Conservation (phyloP, 148 eudicot genomes). For the Selenicereus undatus region DNA sequence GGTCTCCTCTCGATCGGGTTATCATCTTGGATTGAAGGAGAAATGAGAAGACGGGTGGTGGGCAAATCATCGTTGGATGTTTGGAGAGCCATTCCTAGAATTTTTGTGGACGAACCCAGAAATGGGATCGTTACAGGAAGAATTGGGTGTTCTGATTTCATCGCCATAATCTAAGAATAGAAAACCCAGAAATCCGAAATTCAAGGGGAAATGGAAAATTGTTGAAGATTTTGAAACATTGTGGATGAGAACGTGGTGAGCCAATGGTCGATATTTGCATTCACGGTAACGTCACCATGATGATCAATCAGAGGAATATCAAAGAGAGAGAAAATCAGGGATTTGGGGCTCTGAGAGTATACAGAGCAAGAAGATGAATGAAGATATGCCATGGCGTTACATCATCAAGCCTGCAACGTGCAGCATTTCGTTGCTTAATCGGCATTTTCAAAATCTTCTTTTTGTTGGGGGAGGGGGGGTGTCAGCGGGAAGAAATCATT, state of each 20-base stretch:
- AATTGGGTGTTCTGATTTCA: conserved; percentile 25
- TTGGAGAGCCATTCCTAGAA: conserved; percentile 16
- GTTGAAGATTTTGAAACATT: background rate
- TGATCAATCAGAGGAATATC: background rate
- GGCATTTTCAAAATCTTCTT: too few relatives aligned
- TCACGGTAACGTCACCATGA: background rate
- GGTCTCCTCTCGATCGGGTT: conserved; percentile 30
- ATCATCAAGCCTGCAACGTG: too few relatives aligned
- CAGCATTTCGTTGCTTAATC: too few relatives aligned
- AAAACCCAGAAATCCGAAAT: background rate
- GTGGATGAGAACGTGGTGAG: background rate
- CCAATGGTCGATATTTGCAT: background rate
- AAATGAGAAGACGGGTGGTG: conserved; percentile 24
- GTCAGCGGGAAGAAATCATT: too few relatives aligned
- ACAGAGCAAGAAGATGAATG: too few relatives aligned
- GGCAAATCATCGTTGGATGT: conserved; percentile 23
- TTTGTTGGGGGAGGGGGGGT: too few relatives aligned
- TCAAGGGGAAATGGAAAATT: background rate
- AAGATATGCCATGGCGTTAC: too few relatives aligned
- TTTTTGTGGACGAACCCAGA: conserved; percentile 17
- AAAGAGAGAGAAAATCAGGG: background rate
- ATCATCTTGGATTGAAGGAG: conserved; percentile 29
- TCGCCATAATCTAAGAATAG: conserved; percentile 8
- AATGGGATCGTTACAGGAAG: conserved; percentile 30
- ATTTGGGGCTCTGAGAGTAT: too few relatives aligned